Percentiles rank a stretch among this genome's conserved stretches.
Conservation (phyloP, 2,329 filamentous ascomycete species). For the Teratosphaeria epicoccoides region DNA sequence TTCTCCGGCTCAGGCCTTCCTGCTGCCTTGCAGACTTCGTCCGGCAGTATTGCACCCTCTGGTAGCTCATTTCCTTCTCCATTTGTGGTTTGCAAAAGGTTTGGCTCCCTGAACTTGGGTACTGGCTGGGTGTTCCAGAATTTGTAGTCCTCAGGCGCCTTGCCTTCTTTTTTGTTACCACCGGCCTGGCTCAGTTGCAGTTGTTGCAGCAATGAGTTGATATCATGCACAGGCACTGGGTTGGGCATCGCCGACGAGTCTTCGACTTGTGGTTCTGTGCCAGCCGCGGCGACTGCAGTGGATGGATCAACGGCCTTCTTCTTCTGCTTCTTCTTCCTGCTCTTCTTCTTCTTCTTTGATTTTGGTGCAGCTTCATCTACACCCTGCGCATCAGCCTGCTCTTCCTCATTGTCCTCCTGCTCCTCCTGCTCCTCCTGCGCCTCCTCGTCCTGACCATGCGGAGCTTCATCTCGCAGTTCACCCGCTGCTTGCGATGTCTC, state of each 20-base stretch:
- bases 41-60: slow-evolving; percentile 76
- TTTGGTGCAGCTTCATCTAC: slow-evolving; percentile 9
- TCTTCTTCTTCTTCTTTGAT: slow-evolving; percentile 17
- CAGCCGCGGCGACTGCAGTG: background rate
- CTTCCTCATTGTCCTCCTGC: slow-evolving; percentile 15
- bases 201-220: slow-evolving; percentile 21
- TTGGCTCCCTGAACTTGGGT: slow-evolving; percentile 56
- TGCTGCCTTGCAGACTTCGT: slow-evolving; percentile 56
- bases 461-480: background rate
- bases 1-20: slow-evolving; percentile 50
- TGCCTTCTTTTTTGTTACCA: slow-evolving; percentile 20
- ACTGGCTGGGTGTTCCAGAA: slow-evolving; percentile 99
- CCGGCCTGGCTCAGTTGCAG: slow-evolving; percentile 14
- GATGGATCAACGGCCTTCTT: slow-evolving; percentile 1
- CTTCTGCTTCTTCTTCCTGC: slow-evolving; percentile 21
- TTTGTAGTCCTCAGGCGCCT: slow-evolving; percentile 53
- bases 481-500: background rate
- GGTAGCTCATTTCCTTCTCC: slow-evolving; percentile 44
- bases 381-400: slow-evolving; percentile 8
- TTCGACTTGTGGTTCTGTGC: background rate
- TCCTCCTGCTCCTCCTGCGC: slow-evolving; percentile 5
- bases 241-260: slow-evolving; percentile 10
- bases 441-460: slow-evolving; percentile 2
- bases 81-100: slow-evolving; percentile 25
- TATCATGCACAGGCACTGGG: slow-evolving; percentile 15